Evolutionary conservation across 768 basidiomycete species (phyloP).

Genomic region (Aureoboletus auriporus): DNA sequence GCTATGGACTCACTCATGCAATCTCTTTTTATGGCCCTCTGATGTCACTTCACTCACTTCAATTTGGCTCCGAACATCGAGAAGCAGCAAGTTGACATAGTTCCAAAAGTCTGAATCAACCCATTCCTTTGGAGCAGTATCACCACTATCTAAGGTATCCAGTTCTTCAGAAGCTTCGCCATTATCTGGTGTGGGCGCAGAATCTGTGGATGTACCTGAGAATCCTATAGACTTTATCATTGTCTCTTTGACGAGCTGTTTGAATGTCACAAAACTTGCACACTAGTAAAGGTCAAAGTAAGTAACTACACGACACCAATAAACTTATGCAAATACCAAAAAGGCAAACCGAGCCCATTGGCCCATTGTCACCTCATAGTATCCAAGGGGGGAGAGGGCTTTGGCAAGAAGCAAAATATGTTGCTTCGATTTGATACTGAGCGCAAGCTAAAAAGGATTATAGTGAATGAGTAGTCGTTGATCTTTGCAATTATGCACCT

Average conservation of each 20-base stretch:
- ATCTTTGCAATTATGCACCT: not conserved
- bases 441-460: not conserved
- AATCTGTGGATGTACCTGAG: not conserved
- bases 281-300: no score
- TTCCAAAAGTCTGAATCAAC: not conserved
- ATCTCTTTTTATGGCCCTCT: not conserved
- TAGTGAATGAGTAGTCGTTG: not conserved
- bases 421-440: not conserved
- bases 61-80: no score
- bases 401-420: not conserved
- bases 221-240: not conserved
- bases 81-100: not conserved
- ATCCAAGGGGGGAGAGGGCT: not conserved
- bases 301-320: no score
- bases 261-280: not conserved
- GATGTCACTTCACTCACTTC: no score
- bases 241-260: not conserved
- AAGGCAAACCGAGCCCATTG: constrained; percentile 1
- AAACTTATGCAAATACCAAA: not conserved
- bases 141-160: not conserved
- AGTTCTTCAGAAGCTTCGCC: not conserved
- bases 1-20: not conserved
- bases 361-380: not conserved
- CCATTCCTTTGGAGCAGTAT: not conserved
- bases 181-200: not conserved